These are phyloP conservation scores for Termitomyces sp. DNA, from an alignment of 768 basidiomycete species.

Conservation along the genomic window DNA sequence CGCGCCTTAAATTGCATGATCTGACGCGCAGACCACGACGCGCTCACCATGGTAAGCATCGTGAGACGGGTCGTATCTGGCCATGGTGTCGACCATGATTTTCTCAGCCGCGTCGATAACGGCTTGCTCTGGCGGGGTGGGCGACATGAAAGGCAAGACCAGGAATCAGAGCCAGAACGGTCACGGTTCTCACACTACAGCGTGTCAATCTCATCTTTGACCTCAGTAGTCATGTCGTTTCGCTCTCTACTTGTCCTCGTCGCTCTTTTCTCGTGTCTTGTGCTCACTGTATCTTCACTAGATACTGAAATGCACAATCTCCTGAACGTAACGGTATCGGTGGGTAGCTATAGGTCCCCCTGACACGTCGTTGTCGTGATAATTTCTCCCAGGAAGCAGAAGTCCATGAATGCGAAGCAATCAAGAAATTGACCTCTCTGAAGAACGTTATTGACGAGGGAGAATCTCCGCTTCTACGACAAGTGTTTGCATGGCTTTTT, in stretches of 20 bases:
- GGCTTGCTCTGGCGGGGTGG: slow-evolving; percentile 44
- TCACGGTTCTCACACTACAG: neutral
- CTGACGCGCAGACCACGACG: slow-evolving; percentile 1
- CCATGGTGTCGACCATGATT: slow-evolving; percentile 71
- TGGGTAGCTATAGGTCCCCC: neutral
- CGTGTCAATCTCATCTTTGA: neutral
- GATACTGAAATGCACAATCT: neutral
- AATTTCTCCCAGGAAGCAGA: slow-evolving; percentile 29
- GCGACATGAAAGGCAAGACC: slow-evolving; percentile 35
- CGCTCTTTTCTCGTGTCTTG: slow-evolving; percentile 39
- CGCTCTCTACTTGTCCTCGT: slow-evolving; percentile 26
- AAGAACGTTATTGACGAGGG: slow-evolving; percentile 57
- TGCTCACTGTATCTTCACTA: neutral
- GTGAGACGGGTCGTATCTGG: slow-evolving; percentile 75
- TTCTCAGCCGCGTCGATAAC: slow-evolving; percentile 56
- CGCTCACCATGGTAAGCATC: slow-evolving; percentile 70
- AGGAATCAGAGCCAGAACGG: neutral
- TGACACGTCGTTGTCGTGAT: neutral
- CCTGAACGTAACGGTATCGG: slow-evolving; percentile 11
- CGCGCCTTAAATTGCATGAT: slow-evolving; percentile 1
- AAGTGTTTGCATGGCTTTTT: slow-evolving; percentile 76
- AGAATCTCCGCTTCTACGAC: slow-evolving; percentile 72
- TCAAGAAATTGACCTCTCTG: slow-evolving; percentile 47
- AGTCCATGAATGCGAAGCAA: slow-evolving; percentile 32
- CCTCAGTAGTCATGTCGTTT: slow-evolving; percentile 20